phyloP scores from a whole-genome alignment of 345 rosid species.

The Arabidopsis arenosa region DNA sequence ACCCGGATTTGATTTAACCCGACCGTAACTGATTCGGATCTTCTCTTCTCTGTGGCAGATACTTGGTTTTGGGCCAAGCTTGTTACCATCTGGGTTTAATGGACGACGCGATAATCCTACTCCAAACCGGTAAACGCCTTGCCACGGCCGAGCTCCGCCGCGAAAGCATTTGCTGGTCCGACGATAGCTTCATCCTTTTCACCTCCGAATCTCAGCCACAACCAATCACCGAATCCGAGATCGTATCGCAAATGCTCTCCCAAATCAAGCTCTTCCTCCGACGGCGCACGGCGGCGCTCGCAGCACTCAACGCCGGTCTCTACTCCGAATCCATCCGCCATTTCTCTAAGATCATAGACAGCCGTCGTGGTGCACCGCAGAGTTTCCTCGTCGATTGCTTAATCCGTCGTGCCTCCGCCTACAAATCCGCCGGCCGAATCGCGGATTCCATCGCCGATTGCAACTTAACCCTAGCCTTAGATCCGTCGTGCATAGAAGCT shows the following conservation, averaged over 20 bases:
- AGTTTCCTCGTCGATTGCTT: conserved; percentile 85
- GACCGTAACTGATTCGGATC: conserved; percentile 31
- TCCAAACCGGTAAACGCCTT: conserved; percentile 94
- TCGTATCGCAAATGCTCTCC: conserved; percentile 61
- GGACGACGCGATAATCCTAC: conserved; percentile 96
- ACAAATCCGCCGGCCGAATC: conserved; percentile 69
- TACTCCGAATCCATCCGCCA: conserved; percentile 91
- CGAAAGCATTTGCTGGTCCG: conserved; percentile 78
- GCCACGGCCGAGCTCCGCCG: conserved; percentile 95
- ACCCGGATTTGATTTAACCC: neutral
- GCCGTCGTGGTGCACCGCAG: conserved; percentile 84
- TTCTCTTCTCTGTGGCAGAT: conserved; percentile 53
- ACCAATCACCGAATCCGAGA: conserved; percentile 45
- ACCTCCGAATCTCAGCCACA: conserved; percentile 59
- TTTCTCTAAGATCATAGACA: conserved; percentile 81
- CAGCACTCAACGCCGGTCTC: conserved; percentile 87
- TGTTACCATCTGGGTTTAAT: conserved; percentile 89
- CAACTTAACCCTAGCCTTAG: conserved; percentile 76
- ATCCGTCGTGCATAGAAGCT: conserved; percentile 80
- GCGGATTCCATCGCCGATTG: conserved; percentile 90
- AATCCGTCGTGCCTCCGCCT: conserved; percentile 81
- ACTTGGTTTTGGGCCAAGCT: conserved; percentile 82
- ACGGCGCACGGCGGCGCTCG: conserved; percentile 86
- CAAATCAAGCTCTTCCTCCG: conserved; percentile 83
- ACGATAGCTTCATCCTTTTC: conserved; percentile 76